Base-by-base conservation (phyloP, 2,329 filamentous ascomycete species). In the Trichoderma polysporum region DNA sequence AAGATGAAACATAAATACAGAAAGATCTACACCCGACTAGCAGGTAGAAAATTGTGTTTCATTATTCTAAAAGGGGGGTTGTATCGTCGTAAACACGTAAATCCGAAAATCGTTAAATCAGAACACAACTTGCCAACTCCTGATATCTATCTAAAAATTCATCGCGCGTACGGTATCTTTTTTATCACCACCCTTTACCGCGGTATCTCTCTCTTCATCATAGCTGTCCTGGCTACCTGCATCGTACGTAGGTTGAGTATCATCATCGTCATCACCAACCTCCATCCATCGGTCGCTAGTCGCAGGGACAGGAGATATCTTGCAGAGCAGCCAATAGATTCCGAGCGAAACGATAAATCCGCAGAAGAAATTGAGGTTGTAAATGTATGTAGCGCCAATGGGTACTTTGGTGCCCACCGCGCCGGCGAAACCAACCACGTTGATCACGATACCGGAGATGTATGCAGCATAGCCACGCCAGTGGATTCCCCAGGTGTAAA, bases 341-440 rank as follows among this genome's bases (percentile, higher is more conserved):
- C 70, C 75, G 0, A 82, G 81, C 0, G 92, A 86, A 12, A 96
- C 85, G 54, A 92, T 82, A 75, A 97, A 94, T 0, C 94, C 94
- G 50, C 86, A 86, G 76, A 97, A 96, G 82, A 94, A 97, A 78
- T 97, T 97, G 72, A 97, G 75, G 71, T 93, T 91, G 82, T 97
- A 97, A 68, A 97, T 88, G 75, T 96, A 96, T 0, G 85, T 88
- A 2, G 94, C 94, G 1, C 90, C 93, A 6, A 86, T 81, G 0
- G 94, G 94, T 0, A 97, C 92, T 1, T 81, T 70, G 19, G 74
- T 76, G 0, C 92, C 92, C 29, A 97, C 86, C 0, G 91, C 93
- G 2, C 92, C 93, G 0, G 89, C 93, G 71, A 97, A 97, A 0
- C 94, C 94, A 4, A 97, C 92, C 4, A 97, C 91, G 72, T 97